Percentiles rank a stretch among this genome's conserved stretches.
Conservation (phyloP, 371 early-diverging fungal species). For the Blastocladiella emersonii region DNA sequence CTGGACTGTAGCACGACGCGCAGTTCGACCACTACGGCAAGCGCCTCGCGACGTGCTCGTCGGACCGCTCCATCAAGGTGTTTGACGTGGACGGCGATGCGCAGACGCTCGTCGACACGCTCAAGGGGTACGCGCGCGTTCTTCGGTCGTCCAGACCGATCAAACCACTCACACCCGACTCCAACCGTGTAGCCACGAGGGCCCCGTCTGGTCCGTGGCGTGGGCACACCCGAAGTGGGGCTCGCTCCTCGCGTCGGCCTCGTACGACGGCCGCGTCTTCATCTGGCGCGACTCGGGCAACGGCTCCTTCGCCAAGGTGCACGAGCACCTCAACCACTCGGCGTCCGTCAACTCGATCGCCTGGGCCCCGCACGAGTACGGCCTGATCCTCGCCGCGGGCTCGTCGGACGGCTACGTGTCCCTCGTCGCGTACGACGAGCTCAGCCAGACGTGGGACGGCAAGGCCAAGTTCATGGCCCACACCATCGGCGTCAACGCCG, state of each 20-base stretch:
- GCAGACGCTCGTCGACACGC: conserved; percentile 60
- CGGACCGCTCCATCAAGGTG: conserved; percentile 82
- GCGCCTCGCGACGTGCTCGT: conserved; percentile 91
- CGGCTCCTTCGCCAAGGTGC: conserved; percentile 69
- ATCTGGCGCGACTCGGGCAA: conserved; percentile 69
- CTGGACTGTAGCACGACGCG: conserved; percentile 89
- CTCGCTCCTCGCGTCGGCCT: conserved; percentile 85
- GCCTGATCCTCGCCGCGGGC: conserved; percentile 79
- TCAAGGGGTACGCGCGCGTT: conserved; percentile 45
- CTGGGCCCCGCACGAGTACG: conserved; percentile 95
- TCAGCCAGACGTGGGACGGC: conserved; percentile 45
- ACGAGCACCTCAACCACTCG: conserved; percentile 76
- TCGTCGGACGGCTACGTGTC: conserved; percentile 94
- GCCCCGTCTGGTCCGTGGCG: conserved; percentile 98
- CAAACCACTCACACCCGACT: background rate
- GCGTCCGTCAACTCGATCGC: conserved; percentile 81
- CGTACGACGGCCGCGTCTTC: conserved; percentile 85
- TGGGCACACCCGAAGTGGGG: conserved; percentile 98
- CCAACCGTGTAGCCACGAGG: conserved; percentile 60
- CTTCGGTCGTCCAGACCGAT: background rate
- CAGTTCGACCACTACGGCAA: conserved; percentile 96
- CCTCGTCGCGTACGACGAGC: conserved; percentile 76
- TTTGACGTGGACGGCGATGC: conserved; percentile 76
- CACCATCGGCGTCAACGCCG: conserved; percentile 81
- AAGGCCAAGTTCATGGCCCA: conserved; percentile 65